Conservation (phyloP, 495 filamentous ascomycete species). For the Penicillium diatomitis region DNA sequence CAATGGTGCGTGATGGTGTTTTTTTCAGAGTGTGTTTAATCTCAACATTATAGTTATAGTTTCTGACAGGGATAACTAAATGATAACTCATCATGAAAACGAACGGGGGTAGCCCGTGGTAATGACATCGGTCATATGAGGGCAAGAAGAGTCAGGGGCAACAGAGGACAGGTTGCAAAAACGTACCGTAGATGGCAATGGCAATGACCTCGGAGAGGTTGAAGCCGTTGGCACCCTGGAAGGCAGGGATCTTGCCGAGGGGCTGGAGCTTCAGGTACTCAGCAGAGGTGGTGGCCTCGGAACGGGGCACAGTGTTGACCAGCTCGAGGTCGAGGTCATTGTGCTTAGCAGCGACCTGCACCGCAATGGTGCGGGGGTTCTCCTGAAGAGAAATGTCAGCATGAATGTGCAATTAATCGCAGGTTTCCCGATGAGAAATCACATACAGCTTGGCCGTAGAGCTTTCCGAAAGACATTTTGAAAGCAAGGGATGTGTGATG, state of each 20-base stretch:
- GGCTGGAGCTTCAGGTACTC: constrained; percentile 82
- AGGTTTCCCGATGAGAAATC: not conserved
- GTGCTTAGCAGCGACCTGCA: constrained; percentile 88
- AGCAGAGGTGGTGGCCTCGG: constrained; percentile 33
- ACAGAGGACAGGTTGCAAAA: constrained; percentile 5
- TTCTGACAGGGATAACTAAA: constrained; percentile 99
- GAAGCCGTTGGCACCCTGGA: constrained; percentile 89
- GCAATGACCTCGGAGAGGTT: constrained; percentile 81
- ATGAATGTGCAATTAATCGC: constrained; percentile 6
- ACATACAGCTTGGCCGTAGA: constrained; percentile 80
- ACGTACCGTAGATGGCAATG: constrained; percentile 95
- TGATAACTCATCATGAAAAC: constrained; percentile 67
- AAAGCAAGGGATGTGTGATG: constrained; percentile 11
- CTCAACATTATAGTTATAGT: constrained; percentile 63
- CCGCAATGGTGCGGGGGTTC: constrained; percentile 81
- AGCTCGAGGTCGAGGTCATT: constrained; percentile 87
- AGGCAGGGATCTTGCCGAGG: constrained; percentile 84
- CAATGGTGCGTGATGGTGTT: not conserved
- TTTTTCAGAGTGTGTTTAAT: constrained; percentile 51
- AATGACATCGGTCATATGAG: not conserved
- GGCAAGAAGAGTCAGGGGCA: constrained; percentile 1
- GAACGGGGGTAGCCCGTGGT: constrained; percentile 2
- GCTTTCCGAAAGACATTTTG: constrained; percentile 92
- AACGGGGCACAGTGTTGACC: constrained; percentile 51
- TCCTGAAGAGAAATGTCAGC: constrained; percentile 41